Percentiles rank a stretch among this genome's conserved stretches.
These are phyloP conservation scores for Cryphonectria naterciae DNA, from an alignment of 2,329 filamentous ascomycete genomes.

Conservation along the genomic window DNA sequence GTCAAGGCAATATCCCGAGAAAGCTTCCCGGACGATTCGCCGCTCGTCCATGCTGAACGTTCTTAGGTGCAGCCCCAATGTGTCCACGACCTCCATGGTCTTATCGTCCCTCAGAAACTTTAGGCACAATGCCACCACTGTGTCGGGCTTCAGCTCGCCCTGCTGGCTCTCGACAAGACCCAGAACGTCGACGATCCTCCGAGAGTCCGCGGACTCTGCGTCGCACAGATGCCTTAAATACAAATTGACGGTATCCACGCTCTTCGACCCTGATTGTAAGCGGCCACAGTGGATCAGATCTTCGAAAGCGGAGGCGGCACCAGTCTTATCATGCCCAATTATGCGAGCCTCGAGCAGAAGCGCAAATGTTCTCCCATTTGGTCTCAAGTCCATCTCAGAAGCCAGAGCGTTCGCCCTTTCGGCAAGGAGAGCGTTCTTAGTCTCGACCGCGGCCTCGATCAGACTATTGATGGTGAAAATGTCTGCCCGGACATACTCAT, in stretches of 20 bases:
- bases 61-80: slow-evolving; percentile 75
- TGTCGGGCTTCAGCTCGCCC: slow-evolving; percentile 72
- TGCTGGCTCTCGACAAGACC: slow-evolving; percentile 73
- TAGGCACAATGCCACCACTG: slow-evolving; percentile 73
- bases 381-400: slow-evolving; percentile 64
- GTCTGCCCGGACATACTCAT: slow-evolving; percentile 59
- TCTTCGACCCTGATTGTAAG: slow-evolving; percentile 46
- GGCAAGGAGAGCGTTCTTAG: slow-evolving; percentile 70
- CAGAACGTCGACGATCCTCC: slow-evolving; percentile 73
- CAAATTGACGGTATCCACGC: slow-evolving; percentile 68
- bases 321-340: slow-evolving; percentile 72
- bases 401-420: slow-evolving; percentile 74
- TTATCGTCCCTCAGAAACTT: slow-evolving; percentile 78
- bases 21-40: slow-evolving; percentile 64
- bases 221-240: slow-evolving; percentile 72
- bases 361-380: slow-evolving; percentile 72
- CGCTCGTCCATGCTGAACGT: slow-evolving; percentile 74
- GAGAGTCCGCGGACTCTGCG: slow-evolving; percentile 64
- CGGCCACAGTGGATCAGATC: slow-evolving; percentile 57
- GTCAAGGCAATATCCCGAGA: slow-evolving; percentile 72
- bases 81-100: slow-evolving; percentile 76
- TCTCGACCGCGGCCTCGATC: slow-evolving; percentile 72
- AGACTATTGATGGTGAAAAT: slow-evolving; percentile 77
- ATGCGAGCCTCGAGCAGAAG: slow-evolving; percentile 78
- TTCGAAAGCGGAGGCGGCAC: slow-evolving; percentile 68